Evolutionary conservation across 2,329 filamentous ascomycete species (phyloP), one percentile per base, ranked within the genome.

Genomic region (Exutisphaerella laricina): DNA sequence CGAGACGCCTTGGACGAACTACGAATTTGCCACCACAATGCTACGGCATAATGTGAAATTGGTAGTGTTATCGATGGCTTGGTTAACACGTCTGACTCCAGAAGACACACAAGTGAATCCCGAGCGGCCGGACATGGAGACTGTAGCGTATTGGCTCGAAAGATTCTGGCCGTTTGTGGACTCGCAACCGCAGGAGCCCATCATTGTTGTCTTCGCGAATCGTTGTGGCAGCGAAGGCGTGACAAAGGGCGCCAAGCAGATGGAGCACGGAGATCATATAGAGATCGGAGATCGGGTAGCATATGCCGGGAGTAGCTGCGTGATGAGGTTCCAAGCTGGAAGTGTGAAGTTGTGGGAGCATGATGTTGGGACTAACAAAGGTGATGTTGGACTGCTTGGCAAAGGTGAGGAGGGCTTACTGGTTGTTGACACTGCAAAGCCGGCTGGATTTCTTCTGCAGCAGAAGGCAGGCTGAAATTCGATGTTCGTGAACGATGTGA

Each of bases 21-120:
- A 76, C 58, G 79, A 83, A 54, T 79, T 69, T 51, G 70, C 64
- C 1, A 74, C 68, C 17, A 78, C 85, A 31, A 67, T 82, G 4
- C 59, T 87, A 0, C 65, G 77, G 1, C 65, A 66, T 0, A 57
- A 71, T 0, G 75, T 82, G 0, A 78, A 79, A 10, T 49, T 89
- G 0, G 79, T 86, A 1, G 77, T 88, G 23, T 53, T 90, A 0
- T 79, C 77, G 3, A 89, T 89, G 85, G 84, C 86, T 0, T 90
- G 85, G 85, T 69, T 85, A 22, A 87, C 84, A 12, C 59, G 68
- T 20, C 60, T 78, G 17, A 1, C 69, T 61, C 42, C 78, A 70
- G 48, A 73, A 70, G 55, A 70, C 63, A 1, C 69, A 56, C 13
- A 44, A 46, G 5, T 79, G 69, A 58, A 78, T 57, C 45, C 70